Percentiles rank a stretch among this genome's conserved stretches.
Conservation (phyloP, 805 yeast species). For the Kazachstania martiniae region DNA sequence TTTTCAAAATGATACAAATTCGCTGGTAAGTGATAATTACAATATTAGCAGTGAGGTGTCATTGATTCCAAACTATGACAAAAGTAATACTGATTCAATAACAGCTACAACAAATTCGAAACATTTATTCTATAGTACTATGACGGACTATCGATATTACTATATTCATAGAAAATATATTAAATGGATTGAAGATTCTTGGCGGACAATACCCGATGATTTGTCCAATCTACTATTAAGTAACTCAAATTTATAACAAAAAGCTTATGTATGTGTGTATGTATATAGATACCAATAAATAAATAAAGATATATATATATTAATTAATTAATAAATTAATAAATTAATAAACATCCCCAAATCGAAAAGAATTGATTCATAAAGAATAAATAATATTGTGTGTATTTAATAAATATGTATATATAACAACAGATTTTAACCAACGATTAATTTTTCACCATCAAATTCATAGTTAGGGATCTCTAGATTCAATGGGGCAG, state of each 20-base stretch:
- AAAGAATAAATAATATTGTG: no score
- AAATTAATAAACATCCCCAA: no score
- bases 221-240: constrained; percentile 9
- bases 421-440: constrained; percentile 38
- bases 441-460: constrained; percentile 77
- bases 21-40: no score
- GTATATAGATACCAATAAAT: constrained; percentile 2
- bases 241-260: constrained; percentile 9
- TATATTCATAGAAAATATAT: no score
- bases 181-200: constrained; percentile 24
- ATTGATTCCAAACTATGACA: no score
- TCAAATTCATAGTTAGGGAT: constrained; percentile 84
- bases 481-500: constrained; percentile 98
- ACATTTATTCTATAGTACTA: no score
- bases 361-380: no score
- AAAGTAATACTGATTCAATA: no score
- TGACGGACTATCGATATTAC: no score
- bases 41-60: no score
- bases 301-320: constrained; percentile 2
- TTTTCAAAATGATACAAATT: no score
- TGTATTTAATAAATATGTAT: neutral
- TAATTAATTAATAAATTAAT: constrained; percentile 1
- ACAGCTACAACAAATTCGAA: no score
- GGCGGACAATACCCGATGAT: constrained; percentile 31
- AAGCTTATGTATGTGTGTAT: neutral